Evolutionary conservation across 306 rosid genomes (phyloP).

Genomic region (Lagenaria siceraria): DNA sequence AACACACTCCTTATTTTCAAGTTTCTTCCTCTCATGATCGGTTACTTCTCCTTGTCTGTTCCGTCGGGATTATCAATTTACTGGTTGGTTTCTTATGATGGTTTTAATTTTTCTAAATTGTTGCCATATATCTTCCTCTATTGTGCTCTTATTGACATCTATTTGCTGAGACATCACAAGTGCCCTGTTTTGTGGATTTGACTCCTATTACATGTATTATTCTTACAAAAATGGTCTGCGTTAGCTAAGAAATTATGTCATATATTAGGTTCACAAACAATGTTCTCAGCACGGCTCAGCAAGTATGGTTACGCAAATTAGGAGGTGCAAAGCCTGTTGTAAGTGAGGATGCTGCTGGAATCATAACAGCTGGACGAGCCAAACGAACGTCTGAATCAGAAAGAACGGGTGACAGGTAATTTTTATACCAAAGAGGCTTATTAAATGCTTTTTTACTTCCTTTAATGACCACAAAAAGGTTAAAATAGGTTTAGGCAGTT

Average conservation of each 20-base stretch:
- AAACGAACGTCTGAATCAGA: slow-evolving; percentile 59
- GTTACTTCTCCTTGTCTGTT: slow-evolving; percentile 94
- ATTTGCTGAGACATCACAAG: neutral
- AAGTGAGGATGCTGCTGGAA: slow-evolving; percentile 65
- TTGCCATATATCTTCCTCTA: neutral
- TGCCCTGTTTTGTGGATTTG: neutral
- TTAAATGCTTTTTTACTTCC: slow-evolving; percentile 3
- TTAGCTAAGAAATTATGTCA: neutral
- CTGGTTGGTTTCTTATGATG: slow-evolving; percentile 61
- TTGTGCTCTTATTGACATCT: neutral
- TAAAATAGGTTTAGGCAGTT: slow-evolving; percentile 58
- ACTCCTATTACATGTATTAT: neutral
- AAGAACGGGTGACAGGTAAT: slow-evolving; percentile 65
- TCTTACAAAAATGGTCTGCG: neutral
- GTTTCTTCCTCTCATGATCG: slow-evolving; percentile 99
- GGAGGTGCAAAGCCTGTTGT: slow-evolving; percentile 93
- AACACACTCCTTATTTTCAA: slow-evolving; percentile 77
- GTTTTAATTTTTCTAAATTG: neutral
- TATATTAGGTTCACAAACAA: slow-evolving; percentile 74
- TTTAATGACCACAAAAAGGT: slow-evolving; percentile 7
- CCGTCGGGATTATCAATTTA: slow-evolving; percentile 97
- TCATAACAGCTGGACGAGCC: slow-evolving; percentile 96
- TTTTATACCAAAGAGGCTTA: neutral
- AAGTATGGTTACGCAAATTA: slow-evolving; percentile 88
- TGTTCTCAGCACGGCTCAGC: slow-evolving; percentile 95